Conservation (phyloP, 2,329 filamentous ascomycete genomes). For the Neophaeococcomyces mojaviensis region DNA sequence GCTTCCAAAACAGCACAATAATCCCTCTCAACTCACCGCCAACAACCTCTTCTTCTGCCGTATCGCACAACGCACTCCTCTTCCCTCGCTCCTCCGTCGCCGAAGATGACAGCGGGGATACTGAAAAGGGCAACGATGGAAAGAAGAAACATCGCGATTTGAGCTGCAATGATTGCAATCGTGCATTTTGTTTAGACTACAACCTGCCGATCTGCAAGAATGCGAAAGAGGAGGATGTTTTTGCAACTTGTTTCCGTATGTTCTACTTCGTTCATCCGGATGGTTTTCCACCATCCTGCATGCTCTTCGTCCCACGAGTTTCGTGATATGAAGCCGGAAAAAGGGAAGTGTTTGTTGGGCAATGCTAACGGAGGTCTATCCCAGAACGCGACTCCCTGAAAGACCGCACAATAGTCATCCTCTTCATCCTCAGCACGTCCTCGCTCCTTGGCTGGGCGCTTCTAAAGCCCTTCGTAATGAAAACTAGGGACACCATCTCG, state of each 20-base stretch:
- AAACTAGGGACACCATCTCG: slow-evolving; percentile 12
- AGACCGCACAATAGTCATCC: slow-evolving; percentile 57
- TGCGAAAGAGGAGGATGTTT: slow-evolving; percentile 56
- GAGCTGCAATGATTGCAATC: slow-evolving; percentile 60
- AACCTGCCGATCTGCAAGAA: slow-evolving; percentile 54
- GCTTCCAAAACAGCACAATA: slow-evolving; percentile 60
- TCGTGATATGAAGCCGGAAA: background rate
- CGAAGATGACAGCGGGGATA: too few species aligned
- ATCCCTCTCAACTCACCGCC: slow-evolving; percentile 48
- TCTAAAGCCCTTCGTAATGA: slow-evolving; percentile 52
- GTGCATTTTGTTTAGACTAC: slow-evolving; percentile 58
- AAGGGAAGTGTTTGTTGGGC: background rate
- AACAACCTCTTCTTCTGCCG: slow-evolving; percentile 4
- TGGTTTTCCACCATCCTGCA: background rate
- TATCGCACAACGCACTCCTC: too few species aligned
- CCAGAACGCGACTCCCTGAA: slow-evolving; percentile 59
- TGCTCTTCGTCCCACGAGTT: background rate
- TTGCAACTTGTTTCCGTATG: slow-evolving; percentile 59
- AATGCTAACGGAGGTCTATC: background rate
- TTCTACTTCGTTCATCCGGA: too few species aligned
- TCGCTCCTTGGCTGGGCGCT: slow-evolving; percentile 54
- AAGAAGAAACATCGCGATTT: too few species aligned
- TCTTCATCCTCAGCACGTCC: slow-evolving; percentile 58
- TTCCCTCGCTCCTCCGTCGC: slow-evolving; percentile 13
- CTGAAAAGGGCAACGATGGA: too few species aligned